Conservation (phyloP, 805 yeast species). For the Lachancea sp. region DNA sequence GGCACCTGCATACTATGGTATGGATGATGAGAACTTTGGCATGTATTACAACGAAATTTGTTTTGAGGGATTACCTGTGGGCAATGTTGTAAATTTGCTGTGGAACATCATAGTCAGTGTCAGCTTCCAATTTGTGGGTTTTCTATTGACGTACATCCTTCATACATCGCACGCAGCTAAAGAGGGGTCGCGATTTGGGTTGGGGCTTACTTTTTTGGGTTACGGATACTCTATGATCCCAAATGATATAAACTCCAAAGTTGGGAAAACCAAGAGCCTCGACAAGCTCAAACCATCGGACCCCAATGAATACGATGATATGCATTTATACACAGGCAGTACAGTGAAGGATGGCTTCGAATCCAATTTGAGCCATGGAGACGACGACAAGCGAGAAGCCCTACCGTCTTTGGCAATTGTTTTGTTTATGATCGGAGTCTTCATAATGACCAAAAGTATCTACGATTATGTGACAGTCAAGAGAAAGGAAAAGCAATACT, state of each 20-base stretch:
- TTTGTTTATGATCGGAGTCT: conserved; percentile 60
- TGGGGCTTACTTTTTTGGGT: conserved; percentile 76
- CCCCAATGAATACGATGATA: conserved; percentile 51
- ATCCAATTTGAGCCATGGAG: conserved; percentile 28
- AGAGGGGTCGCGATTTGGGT: conserved; percentile 88
- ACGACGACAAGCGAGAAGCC: conserved; percentile 28
- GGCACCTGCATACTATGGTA: conserved; percentile 95
- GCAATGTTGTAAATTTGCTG: conserved; percentile 75
- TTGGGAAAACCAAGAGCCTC: conserved; percentile 26
- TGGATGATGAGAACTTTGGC: conserved; percentile 58
- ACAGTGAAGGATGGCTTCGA: conserved; percentile 26
- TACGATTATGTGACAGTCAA: conserved; percentile 70
- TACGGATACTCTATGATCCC: conserved; percentile 59
- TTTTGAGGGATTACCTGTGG: conserved; percentile 94
- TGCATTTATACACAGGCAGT: conserved; percentile 21
- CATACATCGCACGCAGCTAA: conserved; percentile 97
- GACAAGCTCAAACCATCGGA: conserved; percentile 46
- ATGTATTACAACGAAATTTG: conserved; percentile 77
- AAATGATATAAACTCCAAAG: conserved; percentile 31
- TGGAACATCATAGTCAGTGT: conserved; percentile 88
- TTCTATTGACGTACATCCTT: conserved; percentile 77
- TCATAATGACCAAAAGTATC: conserved; percentile 60
- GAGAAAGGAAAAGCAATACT: conserved; percentile 51
- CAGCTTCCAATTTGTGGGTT: conserved; percentile 93
- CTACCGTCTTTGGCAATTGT: conserved; percentile 55